These are phyloP conservation scores for Penicillium robsamsonii DNA, from an alignment of 495 filamentous ascomycete species.

Conservation along the genomic window DNA sequence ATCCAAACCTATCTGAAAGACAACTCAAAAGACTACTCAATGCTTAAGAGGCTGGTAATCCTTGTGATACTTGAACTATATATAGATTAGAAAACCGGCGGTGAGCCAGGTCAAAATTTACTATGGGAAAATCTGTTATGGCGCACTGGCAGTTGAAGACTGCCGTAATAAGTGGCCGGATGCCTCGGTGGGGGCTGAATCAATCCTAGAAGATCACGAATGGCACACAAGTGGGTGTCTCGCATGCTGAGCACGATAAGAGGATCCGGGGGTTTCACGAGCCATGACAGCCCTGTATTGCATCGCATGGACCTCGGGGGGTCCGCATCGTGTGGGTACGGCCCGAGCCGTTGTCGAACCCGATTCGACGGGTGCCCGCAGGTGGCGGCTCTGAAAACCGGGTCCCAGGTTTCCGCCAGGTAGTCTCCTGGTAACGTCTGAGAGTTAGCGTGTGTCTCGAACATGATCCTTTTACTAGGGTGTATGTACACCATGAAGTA, in stretches of 20 bases:
- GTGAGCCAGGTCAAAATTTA: too few species aligned
- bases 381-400: neutral
- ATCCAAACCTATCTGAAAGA: too few species aligned
- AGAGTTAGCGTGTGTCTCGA: neutral
- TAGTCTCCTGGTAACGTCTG: too few species aligned
- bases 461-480: neutral
- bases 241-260: neutral
- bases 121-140: too few species aligned
- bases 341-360: constrained; percentile 5
- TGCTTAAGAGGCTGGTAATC: too few species aligned
- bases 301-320: neutral
- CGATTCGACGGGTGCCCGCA: neutral
- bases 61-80: too few species aligned
- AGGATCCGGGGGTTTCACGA: neutral
- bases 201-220: neutral
- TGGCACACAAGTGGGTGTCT: neutral
- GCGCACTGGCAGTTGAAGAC: too few species aligned
- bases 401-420: neutral
- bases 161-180: neutral
- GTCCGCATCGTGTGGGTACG: neutral
- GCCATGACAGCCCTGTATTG: neutral
- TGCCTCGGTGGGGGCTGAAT: neutral
- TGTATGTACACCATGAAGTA: too few species aligned
- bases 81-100: too few species aligned
- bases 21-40: too few species aligned